phyloP scores from a whole-genome alignment of 371 early-diverging fungal species.

The Blastocladiella emersonii region DNA sequence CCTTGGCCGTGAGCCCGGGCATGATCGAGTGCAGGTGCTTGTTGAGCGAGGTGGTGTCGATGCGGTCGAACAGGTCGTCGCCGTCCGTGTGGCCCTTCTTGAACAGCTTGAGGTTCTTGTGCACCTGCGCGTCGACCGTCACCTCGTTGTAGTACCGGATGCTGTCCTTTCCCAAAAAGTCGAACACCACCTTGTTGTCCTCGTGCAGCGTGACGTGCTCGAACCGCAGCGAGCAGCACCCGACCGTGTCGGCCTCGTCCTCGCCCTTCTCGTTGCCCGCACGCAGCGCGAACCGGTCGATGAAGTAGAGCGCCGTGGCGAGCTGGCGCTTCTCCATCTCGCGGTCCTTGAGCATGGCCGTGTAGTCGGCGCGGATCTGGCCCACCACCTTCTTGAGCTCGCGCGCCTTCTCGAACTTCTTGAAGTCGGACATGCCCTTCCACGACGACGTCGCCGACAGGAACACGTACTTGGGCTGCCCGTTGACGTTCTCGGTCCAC shows the following conservation, averaged over 20 bases:
- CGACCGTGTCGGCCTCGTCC: slow-evolving; percentile 96
- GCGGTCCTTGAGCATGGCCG: slow-evolving; percentile 56
- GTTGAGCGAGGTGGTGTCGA: slow-evolving; percentile 66
- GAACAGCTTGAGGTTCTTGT: slow-evolving; percentile 79
- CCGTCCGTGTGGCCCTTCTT: slow-evolving; percentile 60
- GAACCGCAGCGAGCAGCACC: slow-evolving; percentile 89
- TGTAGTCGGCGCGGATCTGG: slow-evolving; percentile 62
- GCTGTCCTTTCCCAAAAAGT: slow-evolving; percentile 95
- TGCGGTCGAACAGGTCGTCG: slow-evolving; percentile 75
- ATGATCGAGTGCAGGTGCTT: slow-evolving; percentile 71
- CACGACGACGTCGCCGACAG: slow-evolving; percentile 80
- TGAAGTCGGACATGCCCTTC: slow-evolving; percentile 88
- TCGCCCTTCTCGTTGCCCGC: slow-evolving; percentile 97
- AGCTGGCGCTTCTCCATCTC: slow-evolving; percentile 69
- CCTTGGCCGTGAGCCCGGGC: slow-evolving; percentile 92
- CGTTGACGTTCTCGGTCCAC: slow-evolving; percentile 95
- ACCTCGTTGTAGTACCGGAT: slow-evolving; percentile 86
- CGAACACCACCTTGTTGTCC: slow-evolving; percentile 56
- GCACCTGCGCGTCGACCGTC: slow-evolving; percentile 70
- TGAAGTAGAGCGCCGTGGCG: slow-evolving; percentile 89
- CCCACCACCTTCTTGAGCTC: slow-evolving; percentile 67
- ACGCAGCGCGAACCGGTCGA: slow-evolving; percentile 86
- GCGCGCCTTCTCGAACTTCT: slow-evolving; percentile 92
- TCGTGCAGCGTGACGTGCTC: slow-evolving; percentile 73
- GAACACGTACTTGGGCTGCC: slow-evolving; percentile 81